Base-by-base conservation (phyloP, 257 asterid species). In the Cordia subcordata region DNA sequence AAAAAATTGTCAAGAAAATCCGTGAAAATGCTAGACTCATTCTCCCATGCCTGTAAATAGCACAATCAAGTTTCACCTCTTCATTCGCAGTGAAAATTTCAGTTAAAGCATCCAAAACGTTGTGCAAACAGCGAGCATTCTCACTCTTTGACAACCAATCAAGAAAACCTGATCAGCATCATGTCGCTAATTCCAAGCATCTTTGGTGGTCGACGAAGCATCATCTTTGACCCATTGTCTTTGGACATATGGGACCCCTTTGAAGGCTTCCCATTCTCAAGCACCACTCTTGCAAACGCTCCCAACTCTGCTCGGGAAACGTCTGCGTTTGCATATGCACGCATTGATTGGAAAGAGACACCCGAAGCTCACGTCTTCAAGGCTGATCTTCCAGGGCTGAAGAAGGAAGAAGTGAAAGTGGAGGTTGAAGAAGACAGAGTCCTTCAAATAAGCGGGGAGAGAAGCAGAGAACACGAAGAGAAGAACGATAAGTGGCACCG, bases 291-390 rank as follows among this genome's bases (percentile, higher is more conserved):
- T 0, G 16, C 53, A n/a, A n/a, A n/a, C 0, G 8, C 12, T 0
- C 62, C 62, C 11, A 11, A 12, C 51, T 16, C 40, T 0, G 39
- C 67, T 8, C 11, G 17, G 6, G 68, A 55, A 5, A 59, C 64
- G 5, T 37, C 61, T 4, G 68, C 65, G 47, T 44, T 67, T 39
- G 63, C 60, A 23, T 58, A 38, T 22, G 66, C 68, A 11, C 42
- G 61, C 8, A 10, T 69, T 5, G 75, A 77, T 69, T 66, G 73
- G 75, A 77, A 68, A 49, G 71, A 58, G 50, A 69, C 81, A 8
- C 72, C 72, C 0, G 61, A 71, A 38, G 57, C 72, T 18, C 77
- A 71, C 4, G 33, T 65, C 0, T 55, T 71, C 68, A 60, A 71
- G 38, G 72, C 68, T 1, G 77, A 71, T 10, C 53, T 66, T 23